Evolutionary conservation across 2,329 filamentous ascomycete genomes (phyloP).

Genomic region (Scolecobasidium constrictum): DNA sequence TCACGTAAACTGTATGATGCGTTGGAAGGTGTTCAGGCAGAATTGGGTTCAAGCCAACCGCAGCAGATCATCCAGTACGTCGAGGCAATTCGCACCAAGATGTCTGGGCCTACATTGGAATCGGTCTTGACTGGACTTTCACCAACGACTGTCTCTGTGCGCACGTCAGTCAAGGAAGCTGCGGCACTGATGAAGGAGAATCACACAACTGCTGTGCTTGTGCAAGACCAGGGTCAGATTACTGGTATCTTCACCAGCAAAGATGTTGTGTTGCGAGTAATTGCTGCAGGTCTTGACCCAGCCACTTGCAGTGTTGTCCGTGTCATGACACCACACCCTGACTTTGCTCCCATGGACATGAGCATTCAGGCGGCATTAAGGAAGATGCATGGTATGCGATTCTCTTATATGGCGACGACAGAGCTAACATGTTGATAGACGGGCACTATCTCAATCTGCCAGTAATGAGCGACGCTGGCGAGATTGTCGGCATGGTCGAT

Average conservation of each 20-base stretch:
- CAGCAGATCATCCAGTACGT: conserved; percentile 99
- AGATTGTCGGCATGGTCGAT: conserved; percentile 99
- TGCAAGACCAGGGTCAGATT: conserved; percentile 93
- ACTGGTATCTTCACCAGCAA: conserved; percentile 99
- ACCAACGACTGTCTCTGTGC: conserved; percentile 87
- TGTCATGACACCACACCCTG: conserved; percentile 97
- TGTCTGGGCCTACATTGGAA: conserved; percentile 95
- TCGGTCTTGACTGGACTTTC: conserved; percentile 86
- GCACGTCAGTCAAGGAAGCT: conserved; percentile 93
- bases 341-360: conserved; percentile 98
- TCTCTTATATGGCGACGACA: not conserved
- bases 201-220: conserved; percentile 90
- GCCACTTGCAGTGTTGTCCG: conserved; percentile 93
- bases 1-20: conserved; percentile 98
- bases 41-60: conserved; percentile 88
- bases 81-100: conserved; percentile 86
- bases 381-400: conserved; percentile 88
- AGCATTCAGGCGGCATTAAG: conserved; percentile 94
- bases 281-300: conserved; percentile 90
- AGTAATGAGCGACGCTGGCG: conserved; percentile 93
- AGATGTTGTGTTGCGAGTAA: conserved; percentile 94
- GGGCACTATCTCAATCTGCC: conserved; percentile 96
- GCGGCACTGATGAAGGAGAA: conserved; percentile 97
- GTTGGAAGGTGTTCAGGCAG: conserved; percentile 92
- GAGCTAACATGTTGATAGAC: conserved; percentile 42